Percentiles rank a stretch among this genome's conserved stretches.
phyloP scores from a whole-genome alignment of 352 stramenopile species.

The Stramenopiles sp. region DNA sequence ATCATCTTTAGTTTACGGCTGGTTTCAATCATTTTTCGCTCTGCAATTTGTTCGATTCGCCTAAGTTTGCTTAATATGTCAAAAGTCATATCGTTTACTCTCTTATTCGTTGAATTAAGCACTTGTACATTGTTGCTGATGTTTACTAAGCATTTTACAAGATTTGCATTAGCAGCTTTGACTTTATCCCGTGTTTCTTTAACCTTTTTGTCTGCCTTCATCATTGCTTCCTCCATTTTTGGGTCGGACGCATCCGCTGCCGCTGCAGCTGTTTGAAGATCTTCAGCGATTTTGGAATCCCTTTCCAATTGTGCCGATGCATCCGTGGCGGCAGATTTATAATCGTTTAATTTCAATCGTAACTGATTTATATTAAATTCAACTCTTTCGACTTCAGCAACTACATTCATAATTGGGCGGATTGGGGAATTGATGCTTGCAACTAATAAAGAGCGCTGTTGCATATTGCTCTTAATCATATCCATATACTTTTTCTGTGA shows the following conservation, averaged over 20 bases:
- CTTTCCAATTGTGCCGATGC: no score
- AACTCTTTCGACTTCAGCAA: not conserved
- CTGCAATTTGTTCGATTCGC: not conserved
- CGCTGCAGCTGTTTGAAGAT: no score
- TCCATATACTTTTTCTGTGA: not conserved
- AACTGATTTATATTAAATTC: no score
- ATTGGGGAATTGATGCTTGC: not conserved
- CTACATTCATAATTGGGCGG: not conserved
- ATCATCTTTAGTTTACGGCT: not conserved
- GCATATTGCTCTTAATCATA: not conserved
- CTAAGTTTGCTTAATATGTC: not conserved
- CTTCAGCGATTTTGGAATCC: no score
- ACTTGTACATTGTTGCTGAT: not conserved
- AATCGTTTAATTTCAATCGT: no score
- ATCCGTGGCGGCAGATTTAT: no score
- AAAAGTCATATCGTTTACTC: not conserved
- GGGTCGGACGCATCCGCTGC: no score
- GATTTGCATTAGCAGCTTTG: not conserved
- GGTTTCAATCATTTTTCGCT: not conserved
- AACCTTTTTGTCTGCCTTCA: not conserved
- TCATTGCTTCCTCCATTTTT: no score
- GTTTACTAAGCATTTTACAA: not conserved
- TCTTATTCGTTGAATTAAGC: not conserved
- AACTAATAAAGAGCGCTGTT: not conserved
- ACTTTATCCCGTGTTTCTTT: not conserved